These are phyloP conservation scores for Bromus sterilis DNA, from an alignment of 176 grass and related monocot genomes.

Conservation along the genomic window DNA sequence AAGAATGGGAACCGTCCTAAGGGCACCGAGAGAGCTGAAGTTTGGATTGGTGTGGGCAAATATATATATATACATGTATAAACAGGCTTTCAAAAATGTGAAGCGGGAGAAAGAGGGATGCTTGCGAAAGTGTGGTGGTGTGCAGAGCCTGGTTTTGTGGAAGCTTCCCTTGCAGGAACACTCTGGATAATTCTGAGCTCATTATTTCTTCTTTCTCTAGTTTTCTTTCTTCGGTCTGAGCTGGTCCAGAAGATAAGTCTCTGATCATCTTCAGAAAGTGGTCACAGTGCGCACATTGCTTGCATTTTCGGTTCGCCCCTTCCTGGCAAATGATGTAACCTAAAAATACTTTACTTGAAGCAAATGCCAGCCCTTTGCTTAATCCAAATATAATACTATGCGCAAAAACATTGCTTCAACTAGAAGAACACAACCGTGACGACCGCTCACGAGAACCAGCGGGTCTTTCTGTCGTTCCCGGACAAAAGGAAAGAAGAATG, in stretches of 20 bases:
- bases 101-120: not conserved
- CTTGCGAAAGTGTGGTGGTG: not conserved
- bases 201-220: not conserved
- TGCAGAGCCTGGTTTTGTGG: not conserved
- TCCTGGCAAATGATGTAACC: not conserved
- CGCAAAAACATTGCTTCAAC: not conserved
- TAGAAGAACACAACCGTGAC: not conserved
- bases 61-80: too few relatives aligned
- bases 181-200: not conserved
- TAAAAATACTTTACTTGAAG: not conserved
- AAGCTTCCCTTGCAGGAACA: slow-evolving; percentile 8
- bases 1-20: not conserved
- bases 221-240: not conserved
- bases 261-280: not conserved
- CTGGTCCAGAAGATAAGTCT: not conserved
- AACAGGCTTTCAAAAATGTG: not conserved
- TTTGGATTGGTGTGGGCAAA: not conserved
- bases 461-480: not conserved
- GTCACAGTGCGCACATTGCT: not conserved
- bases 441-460: not conserved
- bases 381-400: not conserved
- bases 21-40: not conserved
- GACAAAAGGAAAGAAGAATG: not conserved
- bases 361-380: not conserved
- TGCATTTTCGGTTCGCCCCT: not conserved